Evolutionary conservation across 1,284 basidiomycete genomes (phyloP).

Genomic region (Cutaneotrichosporon daszewskae): DNA sequence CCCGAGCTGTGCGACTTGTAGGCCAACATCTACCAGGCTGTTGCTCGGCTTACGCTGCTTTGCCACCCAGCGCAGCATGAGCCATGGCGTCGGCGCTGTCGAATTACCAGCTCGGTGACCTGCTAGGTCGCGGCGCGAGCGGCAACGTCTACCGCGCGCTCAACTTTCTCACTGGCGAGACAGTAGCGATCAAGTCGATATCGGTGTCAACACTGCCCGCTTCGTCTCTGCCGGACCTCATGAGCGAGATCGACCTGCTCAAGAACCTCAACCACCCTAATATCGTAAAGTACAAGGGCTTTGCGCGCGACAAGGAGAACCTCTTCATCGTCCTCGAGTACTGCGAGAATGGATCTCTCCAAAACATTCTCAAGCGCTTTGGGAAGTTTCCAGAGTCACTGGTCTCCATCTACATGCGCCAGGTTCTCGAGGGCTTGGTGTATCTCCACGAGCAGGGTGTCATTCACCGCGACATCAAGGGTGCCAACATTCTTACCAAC

Average conservation of each 20-base stretch:
- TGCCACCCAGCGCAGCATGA: slow-evolving; percentile 5
- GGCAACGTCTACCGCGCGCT: slow-evolving; percentile 90
- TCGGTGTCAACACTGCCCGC: slow-evolving; percentile 88
- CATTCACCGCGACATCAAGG: slow-evolving; percentile 98
- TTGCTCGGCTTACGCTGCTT: no score
- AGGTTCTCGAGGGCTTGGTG: slow-evolving; percentile 79
- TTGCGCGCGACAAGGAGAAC: slow-evolving; percentile 87
- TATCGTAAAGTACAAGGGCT: slow-evolving; percentile 97
- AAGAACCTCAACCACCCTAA: slow-evolving; percentile 92
- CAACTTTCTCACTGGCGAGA: slow-evolving; percentile 94
- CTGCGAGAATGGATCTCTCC: slow-evolving; percentile 95
- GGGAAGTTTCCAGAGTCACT: slow-evolving; percentile 96
- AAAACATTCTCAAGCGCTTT: slow-evolving; percentile 91
- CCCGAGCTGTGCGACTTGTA: no score
- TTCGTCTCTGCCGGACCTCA: slow-evolving; percentile 88
- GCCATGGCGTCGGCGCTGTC: slow-evolving; percentile 27
- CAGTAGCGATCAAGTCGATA: slow-evolving; percentile 92
- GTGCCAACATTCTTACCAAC: slow-evolving; percentile 95
- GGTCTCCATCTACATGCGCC: slow-evolving; percentile 92
- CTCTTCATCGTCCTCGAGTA: slow-evolving; percentile 95
- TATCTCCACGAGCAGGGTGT: slow-evolving; percentile 92
- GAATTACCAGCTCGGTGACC: slow-evolving; percentile 84
- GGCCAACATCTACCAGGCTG: no score
- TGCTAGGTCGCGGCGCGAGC: slow-evolving; percentile 87
- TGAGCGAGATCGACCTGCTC: slow-evolving; percentile 91